These are phyloP conservation scores for Melastoma malabathricum DNA, from an alignment of 345 rosid species.

Conservation along the genomic window DNA sequence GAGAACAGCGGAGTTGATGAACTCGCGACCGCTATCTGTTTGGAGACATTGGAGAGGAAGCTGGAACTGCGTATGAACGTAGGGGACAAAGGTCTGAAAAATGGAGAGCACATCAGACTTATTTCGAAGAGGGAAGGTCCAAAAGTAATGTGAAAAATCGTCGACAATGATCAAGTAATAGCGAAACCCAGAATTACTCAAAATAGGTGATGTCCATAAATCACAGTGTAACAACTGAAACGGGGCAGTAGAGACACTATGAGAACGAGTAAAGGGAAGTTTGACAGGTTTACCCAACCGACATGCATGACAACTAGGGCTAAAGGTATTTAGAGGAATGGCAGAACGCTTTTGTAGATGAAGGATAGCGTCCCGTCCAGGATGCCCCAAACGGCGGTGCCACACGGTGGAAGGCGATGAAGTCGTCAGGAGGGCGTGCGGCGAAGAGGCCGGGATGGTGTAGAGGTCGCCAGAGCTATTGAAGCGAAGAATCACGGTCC, in stretches of 20 bases:
- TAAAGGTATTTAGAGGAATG: neutral
- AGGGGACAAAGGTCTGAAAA: neutral
- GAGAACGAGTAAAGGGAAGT: constrained; percentile 1
- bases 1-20: neutral
- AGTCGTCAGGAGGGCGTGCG: neutral
- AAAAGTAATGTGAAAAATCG: neutral
- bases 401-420: neutral
- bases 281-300: constrained; percentile 1
- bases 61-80: neutral
- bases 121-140: neutral
- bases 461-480: neutral
- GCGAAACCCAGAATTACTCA: neutral
- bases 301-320: neutral
- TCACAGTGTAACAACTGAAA: neutral
- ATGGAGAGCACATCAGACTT: neutral
- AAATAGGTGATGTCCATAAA: neutral
- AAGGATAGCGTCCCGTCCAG: no score
- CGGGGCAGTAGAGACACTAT: neutral
- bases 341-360: neutral
- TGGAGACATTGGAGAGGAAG: neutral
- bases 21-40: neutral
- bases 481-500: neutral
- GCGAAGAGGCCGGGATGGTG: neutral
- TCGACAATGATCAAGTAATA: constrained; percentile 5
- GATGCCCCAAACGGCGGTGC: neutral